Conservation (phyloP, 176 grass and related monocot genomes). For the Puccinellia tenuiflora region DNA sequence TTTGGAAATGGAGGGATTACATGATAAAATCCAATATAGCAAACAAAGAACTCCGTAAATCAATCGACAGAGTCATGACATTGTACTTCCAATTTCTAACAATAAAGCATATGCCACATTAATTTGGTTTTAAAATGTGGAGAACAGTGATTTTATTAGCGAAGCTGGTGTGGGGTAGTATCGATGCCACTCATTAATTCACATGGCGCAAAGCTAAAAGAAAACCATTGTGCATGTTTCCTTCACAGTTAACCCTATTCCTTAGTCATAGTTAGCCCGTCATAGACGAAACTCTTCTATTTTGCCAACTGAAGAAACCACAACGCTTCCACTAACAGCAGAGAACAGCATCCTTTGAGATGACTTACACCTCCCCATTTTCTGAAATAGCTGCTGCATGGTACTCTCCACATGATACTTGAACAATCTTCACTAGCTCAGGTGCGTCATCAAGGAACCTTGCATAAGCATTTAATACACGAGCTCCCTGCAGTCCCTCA, state of each 20-base stretch:
- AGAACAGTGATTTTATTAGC: not conserved
- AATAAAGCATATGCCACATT: not conserved
- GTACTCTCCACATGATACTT: constrained; percentile 93
- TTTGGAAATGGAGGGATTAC: not conserved
- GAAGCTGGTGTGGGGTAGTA: not conserved
- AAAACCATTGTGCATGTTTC: not conserved
- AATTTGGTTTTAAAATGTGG: constrained; percentile 2
- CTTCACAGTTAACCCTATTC: constrained; percentile 11
- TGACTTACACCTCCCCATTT: constrained; percentile 93
- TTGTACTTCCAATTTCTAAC: not conserved
- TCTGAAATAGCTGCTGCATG: constrained; percentile 93
- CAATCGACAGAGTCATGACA: not conserved
- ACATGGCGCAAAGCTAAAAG: not conserved
- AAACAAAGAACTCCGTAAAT: constrained; percentile 2
- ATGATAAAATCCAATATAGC: not conserved
- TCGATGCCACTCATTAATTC: not conserved
- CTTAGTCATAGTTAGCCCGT: constrained; percentile 20
- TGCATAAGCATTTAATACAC: constrained; percentile 78
- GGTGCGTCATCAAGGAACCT: constrained; percentile 92
- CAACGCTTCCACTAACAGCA: constrained; percentile 34
- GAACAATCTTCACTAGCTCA: constrained; percentile 77
- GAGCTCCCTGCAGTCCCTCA: constrained; percentile 87
- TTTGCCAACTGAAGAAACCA: constrained; percentile 46
- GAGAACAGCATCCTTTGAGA: constrained; percentile 50
- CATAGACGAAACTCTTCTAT: constrained; percentile 21